phyloP scores from a whole-genome alignment of 2,329 filamentous ascomycete species.

The Cadophora sp. region DNA sequence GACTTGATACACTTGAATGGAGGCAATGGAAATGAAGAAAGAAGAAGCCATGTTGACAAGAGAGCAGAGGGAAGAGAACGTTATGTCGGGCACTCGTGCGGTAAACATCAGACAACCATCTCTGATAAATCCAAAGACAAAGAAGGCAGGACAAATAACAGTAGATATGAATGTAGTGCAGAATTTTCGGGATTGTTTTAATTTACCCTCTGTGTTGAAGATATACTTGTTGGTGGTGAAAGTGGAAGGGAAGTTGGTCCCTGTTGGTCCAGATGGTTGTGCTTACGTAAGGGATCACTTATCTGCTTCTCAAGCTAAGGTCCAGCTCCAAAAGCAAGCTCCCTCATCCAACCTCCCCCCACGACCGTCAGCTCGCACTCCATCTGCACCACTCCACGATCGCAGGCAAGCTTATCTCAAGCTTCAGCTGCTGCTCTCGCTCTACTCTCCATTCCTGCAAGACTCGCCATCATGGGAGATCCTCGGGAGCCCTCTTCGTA shows the following conservation, averaged over 20 bases:
- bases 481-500: constrained; percentile 48
- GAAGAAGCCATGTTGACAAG: too few relatives aligned
- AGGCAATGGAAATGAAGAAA: too few relatives aligned
- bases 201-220: too few relatives aligned
- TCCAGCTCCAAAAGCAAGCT: constrained; percentile 24
- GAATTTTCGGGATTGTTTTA: too few relatives aligned
- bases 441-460: constrained; percentile 6
- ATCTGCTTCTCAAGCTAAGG: constrained; percentile 30
- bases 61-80: too few relatives aligned
- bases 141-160: too few relatives aligned
- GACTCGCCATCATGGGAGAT: constrained; percentile 44
- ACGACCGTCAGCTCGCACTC: constrained; percentile 14
- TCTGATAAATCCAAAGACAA: too few relatives aligned
- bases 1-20: too few relatives aligned
- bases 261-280: not conserved
- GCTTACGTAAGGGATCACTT: constrained; percentile 26
- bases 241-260: not conserved
- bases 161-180: too few relatives aligned
- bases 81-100: too few relatives aligned
- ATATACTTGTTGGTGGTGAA: not conserved
- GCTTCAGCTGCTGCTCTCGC: constrained; percentile 22
- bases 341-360: constrained; percentile 31
- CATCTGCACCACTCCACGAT: constrained; percentile 21
- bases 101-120: too few relatives aligned
- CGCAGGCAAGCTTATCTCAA: constrained; percentile 25